Evolutionary conservation across 805 yeast species (phyloP).

Genomic region (Metschnikowia aberdeeniae): DNA sequence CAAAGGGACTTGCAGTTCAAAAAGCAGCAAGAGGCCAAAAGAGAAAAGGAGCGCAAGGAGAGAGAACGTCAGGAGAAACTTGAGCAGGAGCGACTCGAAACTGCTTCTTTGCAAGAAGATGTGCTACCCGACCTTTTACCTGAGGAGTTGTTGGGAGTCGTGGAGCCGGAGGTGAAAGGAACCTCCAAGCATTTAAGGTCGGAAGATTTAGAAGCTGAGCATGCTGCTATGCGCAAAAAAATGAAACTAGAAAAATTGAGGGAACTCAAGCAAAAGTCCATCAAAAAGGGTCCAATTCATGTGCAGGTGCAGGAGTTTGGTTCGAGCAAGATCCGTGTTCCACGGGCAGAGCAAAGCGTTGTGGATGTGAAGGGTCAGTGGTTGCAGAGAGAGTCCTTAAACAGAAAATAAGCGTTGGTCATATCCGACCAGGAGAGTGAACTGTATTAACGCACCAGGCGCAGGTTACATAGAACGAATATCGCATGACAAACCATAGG

Average conservation of each 20-base stretch:
- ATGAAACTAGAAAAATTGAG: conserved; percentile 33
- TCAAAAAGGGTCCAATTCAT: conserved; percentile 39
- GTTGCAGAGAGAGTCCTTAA: conserved; percentile 38
- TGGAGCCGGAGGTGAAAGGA: conserved; percentile 9
- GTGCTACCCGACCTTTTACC: conserved; percentile 41
- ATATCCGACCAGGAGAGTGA: not conserved
- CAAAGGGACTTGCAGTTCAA: conserved; percentile 28
- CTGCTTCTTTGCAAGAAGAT: conserved; percentile 14
- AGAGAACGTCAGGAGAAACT: conserved; percentile 14
- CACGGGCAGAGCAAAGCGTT: conserved; percentile 32
- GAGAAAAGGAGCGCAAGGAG: conserved; percentile 8
- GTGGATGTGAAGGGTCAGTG: conserved; percentile 33
- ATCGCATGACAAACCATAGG: not conserved
- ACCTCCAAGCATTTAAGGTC: conserved; percentile 29
- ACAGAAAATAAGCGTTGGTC: conserved; percentile 22
- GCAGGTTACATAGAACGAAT: not conserved
- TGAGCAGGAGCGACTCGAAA: conserved; percentile 7
- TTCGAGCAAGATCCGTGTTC: conserved; percentile 26
- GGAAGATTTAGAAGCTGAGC: conserved; percentile 31
- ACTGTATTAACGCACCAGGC: conserved; percentile 1
- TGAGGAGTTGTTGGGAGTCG: conserved; percentile 31
- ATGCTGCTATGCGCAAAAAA: conserved; percentile 24
- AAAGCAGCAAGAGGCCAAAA: conserved; percentile 34
- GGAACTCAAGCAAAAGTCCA: conserved; percentile 21
- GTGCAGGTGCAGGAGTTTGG: conserved; percentile 31